Evolutionary conservation across 2,329 filamentous ascomycete genomes (phyloP).

Genomic region (Dendrostoma leiphaemia): DNA sequence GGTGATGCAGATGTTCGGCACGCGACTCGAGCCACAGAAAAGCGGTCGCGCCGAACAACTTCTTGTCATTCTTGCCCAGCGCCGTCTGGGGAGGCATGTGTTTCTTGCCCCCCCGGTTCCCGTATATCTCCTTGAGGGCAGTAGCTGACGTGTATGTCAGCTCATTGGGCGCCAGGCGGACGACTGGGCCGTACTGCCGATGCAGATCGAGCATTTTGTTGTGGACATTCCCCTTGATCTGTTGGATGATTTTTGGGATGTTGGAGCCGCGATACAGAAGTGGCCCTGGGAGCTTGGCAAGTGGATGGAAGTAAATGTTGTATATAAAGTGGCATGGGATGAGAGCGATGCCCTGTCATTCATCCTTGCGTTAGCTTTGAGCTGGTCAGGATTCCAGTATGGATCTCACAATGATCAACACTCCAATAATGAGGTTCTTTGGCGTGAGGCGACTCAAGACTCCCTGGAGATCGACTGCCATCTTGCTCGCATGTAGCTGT

Average conservation of each 20-base stretch:
- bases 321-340: slow-evolving; percentile 12
- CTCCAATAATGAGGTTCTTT: too few species aligned
- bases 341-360: background rate
- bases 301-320: slow-evolving; percentile 18
- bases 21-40: slow-evolving; percentile 18
- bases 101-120: slow-evolving; percentile 12
- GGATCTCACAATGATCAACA: too few species aligned
- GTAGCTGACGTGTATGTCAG: slow-evolving; percentile 16
- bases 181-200: slow-evolving; percentile 16
- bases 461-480: too few species aligned
- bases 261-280: slow-evolving; percentile 16
- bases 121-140: slow-evolving; percentile 16
- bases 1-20: slow-evolving; percentile 21
- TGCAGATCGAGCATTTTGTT: slow-evolving; percentile 16
- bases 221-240: slow-evolving; percentile 16
- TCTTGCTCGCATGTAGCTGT: too few species aligned
- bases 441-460: too few species aligned
- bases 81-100: slow-evolving; percentile 17
- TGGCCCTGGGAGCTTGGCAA: slow-evolving; percentile 16
- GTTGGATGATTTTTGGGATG: slow-evolving; percentile 17
- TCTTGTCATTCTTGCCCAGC: slow-evolving; percentile 17
- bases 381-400: too few species aligned
- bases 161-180: slow-evolving; percentile 18
- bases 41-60: slow-evolving; percentile 19
- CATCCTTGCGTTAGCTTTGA: background rate